Conservation (phyloP, 768 basidiomycete species). For the Boletus barrowsii region DNA sequence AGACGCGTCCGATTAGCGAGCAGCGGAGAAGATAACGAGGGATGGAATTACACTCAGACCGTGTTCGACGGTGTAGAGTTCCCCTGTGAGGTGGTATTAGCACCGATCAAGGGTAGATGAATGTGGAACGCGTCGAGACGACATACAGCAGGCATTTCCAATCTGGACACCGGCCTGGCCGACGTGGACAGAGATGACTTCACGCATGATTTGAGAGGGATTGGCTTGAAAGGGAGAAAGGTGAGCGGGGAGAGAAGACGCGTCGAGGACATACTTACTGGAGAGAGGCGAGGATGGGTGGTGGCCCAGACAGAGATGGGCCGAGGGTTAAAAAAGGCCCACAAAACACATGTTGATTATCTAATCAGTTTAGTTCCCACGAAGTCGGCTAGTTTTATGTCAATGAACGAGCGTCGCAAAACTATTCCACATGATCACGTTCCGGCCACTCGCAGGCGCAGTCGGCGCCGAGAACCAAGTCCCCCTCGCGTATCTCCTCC, state of each 20-base stretch:
- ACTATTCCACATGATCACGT: constrained; percentile 61
- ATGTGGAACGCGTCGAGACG: constrained; percentile 14
- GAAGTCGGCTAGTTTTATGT: constrained; percentile 9
- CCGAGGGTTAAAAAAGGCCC: constrained; percentile 41
- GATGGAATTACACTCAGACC: constrained; percentile 74
- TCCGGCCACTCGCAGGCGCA: constrained; percentile 86
- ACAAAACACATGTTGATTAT: constrained; percentile 33
- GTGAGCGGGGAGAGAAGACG: constrained; percentile 17
- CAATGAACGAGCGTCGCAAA: not conserved
- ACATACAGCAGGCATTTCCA: constrained; percentile 98
- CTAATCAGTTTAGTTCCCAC: constrained; percentile 28
- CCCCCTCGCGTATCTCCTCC: constrained; percentile 81
- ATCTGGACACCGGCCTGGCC: constrained; percentile 98
- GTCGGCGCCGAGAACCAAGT: constrained; percentile 62
- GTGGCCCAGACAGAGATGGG: constrained; percentile 29
- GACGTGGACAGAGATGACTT: constrained; percentile 98
- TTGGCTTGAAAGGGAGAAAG: constrained; percentile 3
- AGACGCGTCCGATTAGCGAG: constrained; percentile 21
- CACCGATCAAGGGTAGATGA: not conserved
- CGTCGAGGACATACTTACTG: constrained; percentile 27
- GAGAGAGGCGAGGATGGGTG: constrained; percentile 29
- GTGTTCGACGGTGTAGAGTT: constrained; percentile 98
- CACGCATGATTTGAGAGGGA: constrained; percentile 60
- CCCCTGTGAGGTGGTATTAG: constrained; percentile 58
- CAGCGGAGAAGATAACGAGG: not conserved